Evolutionary conservation across 257 asterid species (phyloP).

Genomic region (Gentiana macrophylla): DNA sequence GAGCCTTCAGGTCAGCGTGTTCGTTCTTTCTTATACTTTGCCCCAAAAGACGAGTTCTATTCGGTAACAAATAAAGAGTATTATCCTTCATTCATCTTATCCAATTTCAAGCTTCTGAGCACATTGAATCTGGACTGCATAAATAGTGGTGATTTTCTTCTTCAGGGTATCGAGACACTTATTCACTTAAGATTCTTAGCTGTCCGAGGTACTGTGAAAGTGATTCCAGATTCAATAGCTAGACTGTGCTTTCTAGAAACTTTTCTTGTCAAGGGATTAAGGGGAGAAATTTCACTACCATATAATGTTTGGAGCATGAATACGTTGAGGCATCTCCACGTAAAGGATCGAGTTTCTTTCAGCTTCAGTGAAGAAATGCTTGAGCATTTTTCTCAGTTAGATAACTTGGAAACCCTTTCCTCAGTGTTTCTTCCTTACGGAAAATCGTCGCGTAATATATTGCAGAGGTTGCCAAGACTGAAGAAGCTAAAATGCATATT

Average conservation of each 20-base stretch:
- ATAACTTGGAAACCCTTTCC: conserved; percentile 6
- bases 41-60: not conserved
- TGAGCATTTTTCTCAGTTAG: not conserved
- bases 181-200: conserved; percentile 2
- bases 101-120: conserved; percentile 1
- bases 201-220: not conserved
- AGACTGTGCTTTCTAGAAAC: conserved; percentile 2
- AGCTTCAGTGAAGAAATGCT: not conserved
- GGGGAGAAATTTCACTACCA: not conserved
- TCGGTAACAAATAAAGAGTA: not conserved
- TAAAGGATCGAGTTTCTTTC: not conserved
- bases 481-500: not conserved
- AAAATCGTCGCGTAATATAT: not conserved
- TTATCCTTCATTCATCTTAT: not conserved
- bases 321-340: not conserved
- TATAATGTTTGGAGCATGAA: not conserved
- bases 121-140: conserved; percentile 6
- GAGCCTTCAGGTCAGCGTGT: conserved; percentile 1
- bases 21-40: conserved; percentile 6
- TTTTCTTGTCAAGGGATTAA: not conserved
- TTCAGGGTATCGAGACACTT: not conserved
- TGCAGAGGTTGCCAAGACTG: not conserved
- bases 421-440: not conserved
- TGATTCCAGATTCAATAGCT: not conserved
- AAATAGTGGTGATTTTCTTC: not conserved